These are phyloP conservation scores for Cinnamomum micranthum DNA, from an alignment of 164 flowering plant genomes.

Conservation along the genomic window DNA sequence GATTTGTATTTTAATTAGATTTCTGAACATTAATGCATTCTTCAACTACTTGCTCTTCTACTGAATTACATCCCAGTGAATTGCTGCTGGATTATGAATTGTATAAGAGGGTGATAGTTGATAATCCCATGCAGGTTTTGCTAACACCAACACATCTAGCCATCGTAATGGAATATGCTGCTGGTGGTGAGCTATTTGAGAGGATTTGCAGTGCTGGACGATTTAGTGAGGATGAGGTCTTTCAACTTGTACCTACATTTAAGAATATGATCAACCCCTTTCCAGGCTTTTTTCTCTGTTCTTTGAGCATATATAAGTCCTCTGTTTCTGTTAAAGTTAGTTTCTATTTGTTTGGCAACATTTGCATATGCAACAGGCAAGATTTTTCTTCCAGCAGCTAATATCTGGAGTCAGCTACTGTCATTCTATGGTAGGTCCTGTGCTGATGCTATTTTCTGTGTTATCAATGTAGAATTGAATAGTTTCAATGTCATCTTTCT, in stretches of 20 bases:
- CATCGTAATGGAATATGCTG: conserved; percentile 75
- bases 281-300: not conserved
- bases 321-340: not conserved
- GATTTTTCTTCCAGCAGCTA: conserved; percentile 41
- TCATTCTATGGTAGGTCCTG: conserved; percentile 22
- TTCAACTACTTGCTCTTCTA: not conserved
- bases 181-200: conserved; percentile 73
- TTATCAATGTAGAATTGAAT: not conserved
- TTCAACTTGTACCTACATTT: not conserved
- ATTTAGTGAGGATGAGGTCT: conserved; percentile 71
- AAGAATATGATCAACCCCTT: not conserved
- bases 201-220: conserved; percentile 66
- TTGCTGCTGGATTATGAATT: not conserved
- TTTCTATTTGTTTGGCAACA: not conserved
- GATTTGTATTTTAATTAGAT: not conserved
- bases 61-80: not conserved
- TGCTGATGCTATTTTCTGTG: not conserved
- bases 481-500: not conserved
- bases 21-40: not conserved
- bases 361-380: conserved; percentile 42
- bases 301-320: not conserved
- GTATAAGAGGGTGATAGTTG: not conserved
- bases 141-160: conserved; percentile 57
- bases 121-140: conserved; percentile 34
- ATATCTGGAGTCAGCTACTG: conserved; percentile 25